Evolutionary conservation across 1,284 basidiomycete species (phyloP).

Genomic region (Pseudozyma thailandica): DNA sequence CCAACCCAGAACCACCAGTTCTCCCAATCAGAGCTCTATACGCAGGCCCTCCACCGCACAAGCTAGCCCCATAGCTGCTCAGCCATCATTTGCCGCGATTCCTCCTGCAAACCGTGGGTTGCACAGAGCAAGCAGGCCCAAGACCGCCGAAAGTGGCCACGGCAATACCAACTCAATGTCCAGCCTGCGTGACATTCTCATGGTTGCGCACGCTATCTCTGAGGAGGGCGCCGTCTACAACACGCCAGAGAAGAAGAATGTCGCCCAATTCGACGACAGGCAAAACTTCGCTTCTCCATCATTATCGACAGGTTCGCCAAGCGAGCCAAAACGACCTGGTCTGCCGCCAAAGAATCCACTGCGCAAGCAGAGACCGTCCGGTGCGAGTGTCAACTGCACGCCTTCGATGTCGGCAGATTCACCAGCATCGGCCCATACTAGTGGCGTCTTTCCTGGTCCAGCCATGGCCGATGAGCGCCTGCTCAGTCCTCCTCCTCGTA

Average conservation of each 20-base stretch:
- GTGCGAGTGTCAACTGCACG: conserved; percentile 15
- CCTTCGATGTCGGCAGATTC: conserved; percentile 28
- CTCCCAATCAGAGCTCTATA: conserved; percentile 12
- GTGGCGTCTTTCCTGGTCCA: conserved; percentile 19
- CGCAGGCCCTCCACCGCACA: conserved; percentile 17
- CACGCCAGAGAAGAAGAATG: conserved; percentile 26
- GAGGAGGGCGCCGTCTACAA: conserved; percentile 34
- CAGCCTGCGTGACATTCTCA: conserved; percentile 36
- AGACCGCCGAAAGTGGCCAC: conserved; percentile 32
- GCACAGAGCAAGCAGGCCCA: conserved; percentile 22
- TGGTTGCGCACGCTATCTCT: conserved; percentile 31
- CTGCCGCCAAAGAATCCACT: conserved; percentile 50
- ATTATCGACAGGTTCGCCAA: conserved; percentile 1
- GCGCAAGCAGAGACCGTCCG: conserved; percentile 37
- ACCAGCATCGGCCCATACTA: conserved; percentile 15
- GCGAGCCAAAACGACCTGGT: conserved; percentile 24
- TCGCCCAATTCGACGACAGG: conserved; percentile 13
- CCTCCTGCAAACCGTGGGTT: not conserved
- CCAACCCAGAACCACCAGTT: conserved; percentile 45
- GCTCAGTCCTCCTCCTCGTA: not conserved
- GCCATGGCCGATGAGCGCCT: conserved; percentile 10
- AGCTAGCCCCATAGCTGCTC: conserved; percentile 9
- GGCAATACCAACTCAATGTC: conserved; percentile 30
- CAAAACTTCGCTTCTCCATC: not conserved
- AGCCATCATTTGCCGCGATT: conserved; percentile 3